Base-by-base conservation (phyloP, 2,329 filamentous ascomycete species). In the Phyllosticta capitalensis region DNA sequence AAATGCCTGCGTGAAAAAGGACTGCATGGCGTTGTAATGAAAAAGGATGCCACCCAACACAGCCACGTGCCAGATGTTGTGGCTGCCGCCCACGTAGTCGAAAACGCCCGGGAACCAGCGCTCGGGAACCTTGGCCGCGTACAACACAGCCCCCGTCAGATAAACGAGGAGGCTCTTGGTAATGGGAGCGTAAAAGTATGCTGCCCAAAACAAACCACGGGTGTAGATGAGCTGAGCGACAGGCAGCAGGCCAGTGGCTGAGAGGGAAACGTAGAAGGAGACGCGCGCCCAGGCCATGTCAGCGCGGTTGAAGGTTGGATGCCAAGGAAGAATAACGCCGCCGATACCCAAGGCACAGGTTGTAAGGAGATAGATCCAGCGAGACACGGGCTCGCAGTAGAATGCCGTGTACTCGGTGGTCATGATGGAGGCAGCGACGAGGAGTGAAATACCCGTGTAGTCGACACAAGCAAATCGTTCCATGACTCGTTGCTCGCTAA, bases 381-480 rank as follows among this genome's bases (percentile, higher is more conserved):
- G 87, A 65, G 88, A 92, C 53, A 88, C 68, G 2, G 94, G 92
- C 68, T 99, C 94, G 77, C 94, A 96, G 78, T 99, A 99, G 74
- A 99, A 99, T 22, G 92, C 94, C 0, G 94, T 96, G 77, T 97
- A 99, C 72, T 99, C 94, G 38, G 91, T 96, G 1, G 94, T 96
- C 83, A 97, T 90, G 76, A 99, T 99, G 60, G 90, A 95, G 9
- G 94, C 91, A 2, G 94, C 90, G 56, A 99, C 94, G 24, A 99
- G 83, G 55, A 99, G 79, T 1, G 92, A 96, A 65, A 99, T 99
- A 59, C 94, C 94, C 0, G 94, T 97, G 75, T 99, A 99, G 74
- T 99, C 94, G 61, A 99, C 91, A 72, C 94, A 99, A 19, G 94
- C 94, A 68, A 99, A 97, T 63, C 91, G 88, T 71, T 95, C 94